Base-by-base conservation (phyloP, 805 yeast species). In the Candida endomychidarum region DNA sequence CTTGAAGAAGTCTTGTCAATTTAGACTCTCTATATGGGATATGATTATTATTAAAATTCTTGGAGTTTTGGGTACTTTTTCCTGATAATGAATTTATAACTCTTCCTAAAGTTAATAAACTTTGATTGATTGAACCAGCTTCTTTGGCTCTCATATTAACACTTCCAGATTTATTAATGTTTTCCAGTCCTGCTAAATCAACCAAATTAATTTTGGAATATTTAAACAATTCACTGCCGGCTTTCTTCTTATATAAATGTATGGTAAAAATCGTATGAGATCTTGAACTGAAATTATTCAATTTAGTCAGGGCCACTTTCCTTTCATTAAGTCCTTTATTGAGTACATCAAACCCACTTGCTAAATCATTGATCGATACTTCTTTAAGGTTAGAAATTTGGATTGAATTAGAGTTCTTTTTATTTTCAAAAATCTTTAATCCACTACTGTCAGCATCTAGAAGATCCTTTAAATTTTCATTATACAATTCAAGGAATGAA, bases 181-280 rank as follows among this genome's bases (percentile, higher is more conserved):
- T 90, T 58, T 91, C 99, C 4, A 96, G 86, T 0, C 99, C 98
- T 0, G 98, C 99, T 48, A 91, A 70, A 65, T 91, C 98, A 5
- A 91, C 98, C 16, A 89, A 65, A 55, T 89, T 87, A 57, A 87
- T 73, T 53, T 86, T 87, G 5, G 88, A 81, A 19, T 42, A 45
- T 23, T 41, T 47, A 10, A 47, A 14, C 3, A 40, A 15, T 12
- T 38, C 40, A 16, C 30, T 25, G 2, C 36, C 29, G 54, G 48
- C 58, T 29, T 38, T 49, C 17, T 71, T 72, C 50, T 70, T 77
- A 53, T 74, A 76, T 22, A 85, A 59, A 32, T 72, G 74, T 20
- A 85, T 71, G 2, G 89, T 78, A 58, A 85, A 84, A 4, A 85
- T 80, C 0, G 91, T 80, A 56, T 85, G 95, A 0, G 90, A 83